phyloP scores from a whole-genome alignment of 2,329 filamentous ascomycete species.

The Saccharata proteae region DNA sequence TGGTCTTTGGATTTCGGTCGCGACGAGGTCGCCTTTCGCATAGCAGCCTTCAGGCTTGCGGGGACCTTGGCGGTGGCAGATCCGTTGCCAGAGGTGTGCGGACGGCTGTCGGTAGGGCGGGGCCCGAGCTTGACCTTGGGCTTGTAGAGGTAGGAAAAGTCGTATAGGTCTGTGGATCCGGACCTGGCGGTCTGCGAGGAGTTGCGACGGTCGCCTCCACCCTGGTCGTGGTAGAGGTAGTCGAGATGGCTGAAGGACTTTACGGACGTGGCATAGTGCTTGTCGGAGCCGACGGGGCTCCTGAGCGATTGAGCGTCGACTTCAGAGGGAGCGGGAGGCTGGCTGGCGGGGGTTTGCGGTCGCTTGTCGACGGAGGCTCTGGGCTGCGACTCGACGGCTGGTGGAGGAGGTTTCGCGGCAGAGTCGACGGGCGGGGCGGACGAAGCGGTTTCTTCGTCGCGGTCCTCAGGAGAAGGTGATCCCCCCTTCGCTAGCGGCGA shows the following conservation, averaged over 20 bases:
- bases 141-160: slow-evolving; percentile 43
- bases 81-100: slow-evolving; percentile 46
- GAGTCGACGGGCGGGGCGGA: background rate
- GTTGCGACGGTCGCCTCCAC: slow-evolving; percentile 32
- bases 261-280: slow-evolving; percentile 9
- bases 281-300: slow-evolving; percentile 12
- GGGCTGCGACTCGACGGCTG: background rate
- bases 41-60: slow-evolving; percentile 54
- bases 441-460: background rate
- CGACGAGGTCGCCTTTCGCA: slow-evolving; percentile 11
- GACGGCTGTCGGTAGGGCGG: slow-evolving; percentile 50
- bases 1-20: slow-evolving; percentile 25
- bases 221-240: slow-evolving; percentile 8
- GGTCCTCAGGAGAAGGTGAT: background rate
- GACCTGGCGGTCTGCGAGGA: slow-evolving; percentile 30
- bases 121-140: slow-evolving; percentile 85
- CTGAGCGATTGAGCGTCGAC: too few relatives aligned
- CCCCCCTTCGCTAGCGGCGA: slow-evolving; percentile 36
- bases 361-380: too few relatives aligned
- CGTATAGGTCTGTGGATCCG: slow-evolving; percentile 29
- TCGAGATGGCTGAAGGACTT: slow-evolving; percentile 8
- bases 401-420: background rate
- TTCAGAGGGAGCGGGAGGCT: slow-evolving; percentile 5
- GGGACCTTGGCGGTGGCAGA: slow-evolving; percentile 69
- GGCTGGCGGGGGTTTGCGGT: slow-evolving; percentile 1